Base-by-base conservation (phyloP, 2,329 filamentous ascomycete species). In the Lasiodiplodia hormozganensis region DNA sequence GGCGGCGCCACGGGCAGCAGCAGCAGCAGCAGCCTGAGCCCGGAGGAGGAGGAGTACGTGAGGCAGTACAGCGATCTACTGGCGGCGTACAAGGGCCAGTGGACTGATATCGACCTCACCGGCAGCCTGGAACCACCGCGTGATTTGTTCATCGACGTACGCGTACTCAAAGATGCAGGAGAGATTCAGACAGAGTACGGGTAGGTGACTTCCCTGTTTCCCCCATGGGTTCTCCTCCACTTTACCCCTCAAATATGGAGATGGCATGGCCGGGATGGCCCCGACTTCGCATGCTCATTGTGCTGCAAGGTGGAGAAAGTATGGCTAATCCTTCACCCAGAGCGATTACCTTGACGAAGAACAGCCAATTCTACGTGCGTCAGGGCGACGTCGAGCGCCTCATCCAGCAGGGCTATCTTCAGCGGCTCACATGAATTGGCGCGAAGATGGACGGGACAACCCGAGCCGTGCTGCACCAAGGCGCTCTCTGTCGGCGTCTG, bases 181-280 rank as follows among this genome's bases (percentile, higher is more conserved):
- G 96, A 99, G 84, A 97, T 99, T 72, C 95, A 99, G 82, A 99
- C 96, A 0, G 96, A 99, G 85, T 99, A 99, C 77, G 96, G 96
- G 92, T 97, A 85, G 80, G 90, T 84, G 58, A 34, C 43, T 67
- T 14, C 66, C 28, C 11, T n/a, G 51, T 38, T 64, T 25, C 31
- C 4, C 43, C 43, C 40, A 70, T 25, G 28, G 14, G 4, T 11
- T 65, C 62, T 65, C 51, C 34, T 23, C 60, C 16, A 4, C 64
- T 71, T 47, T 72, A 65, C 57, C 53, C 36, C 53, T 69, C 66
- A 25, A 16, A 10, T 69, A 65, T 66, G 38, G n/a, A 43, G 38
- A 34, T 53, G 18, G 18, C 43, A 21, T 47, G 40, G 40, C 40
- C 16, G 40, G 10, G 5, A 6, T 16, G 40, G 40, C 6, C 43